A percentile compares a stretch with the other conserved stretches of the same genome.
These are phyloP conservation scores for Lolium perenne DNA, from an alignment of 176 grass and related monocot genomes.

Conservation along the genomic window DNA sequence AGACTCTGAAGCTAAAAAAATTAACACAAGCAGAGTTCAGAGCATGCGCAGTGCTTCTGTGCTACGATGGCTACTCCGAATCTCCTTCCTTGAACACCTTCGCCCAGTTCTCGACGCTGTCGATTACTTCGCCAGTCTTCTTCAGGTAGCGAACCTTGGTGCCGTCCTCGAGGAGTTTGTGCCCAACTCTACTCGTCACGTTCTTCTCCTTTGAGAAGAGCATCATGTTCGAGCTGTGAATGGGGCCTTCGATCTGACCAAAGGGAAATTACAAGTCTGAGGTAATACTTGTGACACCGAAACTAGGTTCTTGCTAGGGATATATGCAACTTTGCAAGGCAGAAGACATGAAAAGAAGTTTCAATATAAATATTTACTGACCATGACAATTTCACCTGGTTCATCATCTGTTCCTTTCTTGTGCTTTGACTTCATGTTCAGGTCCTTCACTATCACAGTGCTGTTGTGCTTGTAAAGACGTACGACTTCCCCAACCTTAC, in stretches of 20 bases:
- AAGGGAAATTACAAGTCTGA: neutral
- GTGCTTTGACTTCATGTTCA: conserved; percentile 98
- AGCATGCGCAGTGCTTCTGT: neutral
- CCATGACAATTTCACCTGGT: conserved; percentile 89
- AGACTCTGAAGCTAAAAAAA: conserved; percentile 13
- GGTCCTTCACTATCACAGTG: conserved; percentile 83
- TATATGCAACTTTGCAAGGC: neutral
- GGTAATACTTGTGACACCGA: conserved; percentile 9
- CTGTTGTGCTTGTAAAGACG: conserved; percentile 85
- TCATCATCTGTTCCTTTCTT: conserved; percentile 87
- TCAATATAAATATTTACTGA: conserved; percentile 32
- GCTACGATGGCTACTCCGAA: conserved; percentile 21
- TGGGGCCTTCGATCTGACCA: conserved; percentile 79
- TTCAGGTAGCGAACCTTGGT: conserved; percentile 81
- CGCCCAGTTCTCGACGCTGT: conserved; percentile 79
- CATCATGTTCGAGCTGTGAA: conserved; percentile 99
- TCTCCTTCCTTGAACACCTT: conserved; percentile 73
- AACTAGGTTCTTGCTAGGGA: neutral
- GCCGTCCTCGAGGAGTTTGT: conserved; percentile 85
- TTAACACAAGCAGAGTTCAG: neutral
- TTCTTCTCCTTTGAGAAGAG: conserved; percentile 89
- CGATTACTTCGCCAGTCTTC: conserved; percentile 87
- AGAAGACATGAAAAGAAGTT: neutral
- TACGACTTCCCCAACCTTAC: conserved; percentile 83
- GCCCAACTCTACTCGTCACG: conserved; percentile 80